A percentile compares a stretch with the other conserved stretches of the same genome.
phyloP scores from a whole-genome alignment of 495 filamentous ascomycete species.

The Aspergillus heteromorphus region DNA sequence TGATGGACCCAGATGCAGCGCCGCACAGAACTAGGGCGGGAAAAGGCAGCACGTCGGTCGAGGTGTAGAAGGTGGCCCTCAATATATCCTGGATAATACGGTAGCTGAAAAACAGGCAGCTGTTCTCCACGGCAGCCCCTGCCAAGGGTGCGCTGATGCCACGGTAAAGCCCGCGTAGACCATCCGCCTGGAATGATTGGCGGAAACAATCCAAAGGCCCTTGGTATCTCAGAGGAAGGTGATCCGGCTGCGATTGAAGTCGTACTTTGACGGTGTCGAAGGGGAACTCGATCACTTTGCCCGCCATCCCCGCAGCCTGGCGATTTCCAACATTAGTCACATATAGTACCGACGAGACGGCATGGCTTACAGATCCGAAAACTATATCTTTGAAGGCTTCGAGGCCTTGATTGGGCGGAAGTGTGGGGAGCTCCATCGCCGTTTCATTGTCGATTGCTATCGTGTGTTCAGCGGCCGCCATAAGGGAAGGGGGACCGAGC shows the following conservation, averaged over 20 bases:
- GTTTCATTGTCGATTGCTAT: constrained; percentile 33
- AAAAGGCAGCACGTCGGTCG: constrained; percentile 59
- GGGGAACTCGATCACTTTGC: constrained; percentile 95
- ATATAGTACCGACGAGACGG: background rate
- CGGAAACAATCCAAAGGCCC: constrained; percentile 92
- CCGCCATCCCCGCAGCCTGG: constrained; percentile 78
- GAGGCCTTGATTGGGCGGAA: constrained; percentile 49
- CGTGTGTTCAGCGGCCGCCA: constrained; percentile 42
- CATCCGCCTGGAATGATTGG: constrained; percentile 68
- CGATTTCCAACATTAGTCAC: background rate
- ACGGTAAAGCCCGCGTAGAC: constrained; percentile 76
- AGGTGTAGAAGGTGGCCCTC: constrained; percentile 48
- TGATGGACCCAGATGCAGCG: constrained; percentile 81
- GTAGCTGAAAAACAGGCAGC: constrained; percentile 87
- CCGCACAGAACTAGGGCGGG: constrained; percentile 68
- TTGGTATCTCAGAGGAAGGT: constrained; percentile 72
- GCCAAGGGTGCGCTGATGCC: constrained; percentile 88
- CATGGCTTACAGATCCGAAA: constrained; percentile 71
- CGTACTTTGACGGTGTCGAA: constrained; percentile 97
- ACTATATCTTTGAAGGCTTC: constrained; percentile 74
- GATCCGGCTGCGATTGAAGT: constrained; percentile 67
- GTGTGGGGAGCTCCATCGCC: constrained; percentile 36
- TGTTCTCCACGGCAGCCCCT: constrained; percentile 91
- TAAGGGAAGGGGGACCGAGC: constrained; percentile 14
- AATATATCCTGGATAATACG: constrained; percentile 64